Base-by-base conservation (phyloP, 106 monocot genomes). In the Acanthochlamys bracteata region DNA sequence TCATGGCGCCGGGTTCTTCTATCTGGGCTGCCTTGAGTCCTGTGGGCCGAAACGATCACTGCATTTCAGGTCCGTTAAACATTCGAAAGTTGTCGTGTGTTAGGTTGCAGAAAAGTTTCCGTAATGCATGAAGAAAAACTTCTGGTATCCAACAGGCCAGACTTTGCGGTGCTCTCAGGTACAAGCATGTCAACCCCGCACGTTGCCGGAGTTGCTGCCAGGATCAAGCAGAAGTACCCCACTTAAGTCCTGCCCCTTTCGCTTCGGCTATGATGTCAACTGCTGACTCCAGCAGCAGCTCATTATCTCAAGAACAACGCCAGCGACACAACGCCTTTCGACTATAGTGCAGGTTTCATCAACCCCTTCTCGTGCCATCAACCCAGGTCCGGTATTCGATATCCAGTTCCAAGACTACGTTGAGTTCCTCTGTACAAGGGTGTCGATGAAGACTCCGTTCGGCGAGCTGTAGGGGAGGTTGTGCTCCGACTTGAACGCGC, bases 151-250 rank as follows among this genome's bases (percentile, higher is more conserved):
- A 33, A 1, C 76, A 84, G 82, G 2, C 79, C 83, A 56, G 64
- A 72, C 12, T 90, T 83, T 26, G 82, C 82, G 0, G 24, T 86
- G 22, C 60, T 77, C 6, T 80, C 90, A 4, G 90, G 90, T 13
- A 86, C 91, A 20, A 86, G 86, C 69, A 85, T 91, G 85, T 83
- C 91, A 8, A 64, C 91, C 20, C 91, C 91, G 3, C 91, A 92
- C 61, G 71, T 92, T 13, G 71, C 86, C 0, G 91, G 91, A 7
- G 66, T 92, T 4, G 84, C 81, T 2, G 91, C 91, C 12, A 33
- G 86, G 27, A 81, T 92, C 66, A 86, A 81, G 60, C 86, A 86
- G 57, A 67, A 54, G 57, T 68, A 81, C 68, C 86, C 80, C 0
- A 16, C 59, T 23, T 83, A 83, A 78, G 33, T 74, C 49, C 49